Evolutionary conservation across 2,329 filamentous ascomycete genomes (phyloP).

Genomic region (Pseudovirgaria hyperparasitica): DNA sequence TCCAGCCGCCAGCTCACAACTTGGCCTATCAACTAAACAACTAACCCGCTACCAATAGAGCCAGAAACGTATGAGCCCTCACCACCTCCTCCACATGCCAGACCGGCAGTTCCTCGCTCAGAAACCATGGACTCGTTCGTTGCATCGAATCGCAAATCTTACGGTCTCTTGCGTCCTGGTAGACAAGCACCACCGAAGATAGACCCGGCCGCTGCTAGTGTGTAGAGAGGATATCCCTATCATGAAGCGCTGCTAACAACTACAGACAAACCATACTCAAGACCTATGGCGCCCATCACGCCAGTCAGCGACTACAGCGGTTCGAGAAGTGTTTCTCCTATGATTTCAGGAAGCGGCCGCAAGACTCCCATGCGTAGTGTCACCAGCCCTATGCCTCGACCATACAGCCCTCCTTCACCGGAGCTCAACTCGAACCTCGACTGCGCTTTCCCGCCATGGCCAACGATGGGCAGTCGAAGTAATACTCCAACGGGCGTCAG

Average conservation of each 20-base stretch:
- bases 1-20: conserved; percentile 21
- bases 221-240: conserved; percentile 14
- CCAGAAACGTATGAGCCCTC: too few relatives aligned
- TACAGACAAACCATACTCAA: conserved; percentile 22
- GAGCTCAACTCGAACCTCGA: conserved; percentile 28
- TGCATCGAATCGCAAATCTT: conserved; percentile 14
- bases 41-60: conserved; percentile 3
- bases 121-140: conserved; percentile 17
- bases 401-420: conserved; percentile 18
- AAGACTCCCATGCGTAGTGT: conserved; percentile 20
- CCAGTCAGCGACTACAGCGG: conserved; percentile 17
- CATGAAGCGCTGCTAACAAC: conserved; percentile 7
- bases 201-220: conserved; percentile 46
- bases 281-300: conserved; percentile 11
- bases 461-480: conserved; percentile 25
- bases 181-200: conserved; percentile 41
- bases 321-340: conserved; percentile 12
- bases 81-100: conserved; percentile 10
- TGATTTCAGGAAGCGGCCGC: conserved; percentile 10
- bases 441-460: conserved; percentile 42
- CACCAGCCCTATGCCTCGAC: conserved; percentile 22
- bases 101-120: conserved; percentile 20
- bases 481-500: conserved; percentile 13
- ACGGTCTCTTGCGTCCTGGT: conserved; percentile 23
- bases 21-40: conserved; percentile 4